Evolutionary conservation across 1,284 basidiomycete genomes (phyloP).

Genomic region (Ganoderma leucocontextum): DNA sequence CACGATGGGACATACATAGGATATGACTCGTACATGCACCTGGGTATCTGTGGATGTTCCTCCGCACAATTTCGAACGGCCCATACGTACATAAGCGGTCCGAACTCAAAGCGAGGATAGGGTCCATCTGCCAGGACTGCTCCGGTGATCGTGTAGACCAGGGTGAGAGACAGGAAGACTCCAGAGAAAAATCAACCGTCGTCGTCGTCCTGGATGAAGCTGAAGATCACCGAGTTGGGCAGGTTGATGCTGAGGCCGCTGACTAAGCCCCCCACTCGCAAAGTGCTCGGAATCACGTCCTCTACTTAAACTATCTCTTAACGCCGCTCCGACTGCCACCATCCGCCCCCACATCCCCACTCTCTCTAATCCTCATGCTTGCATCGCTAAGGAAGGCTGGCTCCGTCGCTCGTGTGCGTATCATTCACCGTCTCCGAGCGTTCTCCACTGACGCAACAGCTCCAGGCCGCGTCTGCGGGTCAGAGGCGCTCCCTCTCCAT

Average conservation of each 20-base stretch:
- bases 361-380: slow-evolving; percentile 56
- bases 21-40: slow-evolving; percentile 1
- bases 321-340: slow-evolving; percentile 27
- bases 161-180: slow-evolving; percentile 77
- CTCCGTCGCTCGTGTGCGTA: slow-evolving; percentile 67
- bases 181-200: slow-evolving; percentile 62
- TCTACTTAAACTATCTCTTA: slow-evolving; percentile 4
- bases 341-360: slow-evolving; percentile 22
- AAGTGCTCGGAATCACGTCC: slow-evolving; percentile 16
- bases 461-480: slow-evolving; percentile 70
- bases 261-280: slow-evolving; percentile 33
- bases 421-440: neutral
- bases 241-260: slow-evolving; percentile 23
- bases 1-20: slow-evolving; percentile 13
- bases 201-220: slow-evolving; percentile 70
- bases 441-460: slow-evolving; percentile 4
- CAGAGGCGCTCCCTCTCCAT: slow-evolving; percentile 97
- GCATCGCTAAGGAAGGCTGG: slow-evolving; percentile 67
- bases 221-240: slow-evolving; percentile 16
- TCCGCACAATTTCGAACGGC: slow-evolving; percentile 81
- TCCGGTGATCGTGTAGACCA: slow-evolving; percentile 42
- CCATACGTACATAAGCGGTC: slow-evolving; percentile 59
- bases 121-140: slow-evolving; percentile 68
- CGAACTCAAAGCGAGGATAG: slow-evolving; percentile 85
- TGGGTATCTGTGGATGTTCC: slow-evolving; percentile 55